Evolutionary conservation across 257 asterid species (phyloP).

Genomic region (Thymus mandschuricus): DNA sequence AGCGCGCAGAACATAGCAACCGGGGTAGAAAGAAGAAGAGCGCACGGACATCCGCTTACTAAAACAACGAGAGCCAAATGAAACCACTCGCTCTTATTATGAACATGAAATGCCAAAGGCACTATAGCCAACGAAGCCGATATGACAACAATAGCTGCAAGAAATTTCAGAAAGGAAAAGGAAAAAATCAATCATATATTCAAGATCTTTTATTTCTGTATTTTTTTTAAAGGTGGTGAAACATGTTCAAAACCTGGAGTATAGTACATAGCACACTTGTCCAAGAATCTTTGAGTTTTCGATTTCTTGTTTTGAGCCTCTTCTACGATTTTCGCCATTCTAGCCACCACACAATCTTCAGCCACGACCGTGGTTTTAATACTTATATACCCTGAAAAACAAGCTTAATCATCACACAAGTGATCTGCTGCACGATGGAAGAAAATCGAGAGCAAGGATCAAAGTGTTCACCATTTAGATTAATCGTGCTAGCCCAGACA

Average conservation of each 20-base stretch:
- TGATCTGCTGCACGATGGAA: background rate
- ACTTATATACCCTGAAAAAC: slow-evolving; percentile 60
- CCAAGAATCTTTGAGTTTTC: slow-evolving; percentile 65
- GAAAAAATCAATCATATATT: background rate
- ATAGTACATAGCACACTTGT: slow-evolving; percentile 83
- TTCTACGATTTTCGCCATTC: slow-evolving; percentile 87
- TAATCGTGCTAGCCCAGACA: slow-evolving; percentile 90
- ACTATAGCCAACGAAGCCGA: slow-evolving; percentile 59
- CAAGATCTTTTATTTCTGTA: background rate
- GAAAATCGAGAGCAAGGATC: background rate
- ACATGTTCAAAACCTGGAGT: slow-evolving; percentile 66
- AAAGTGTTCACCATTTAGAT: slow-evolving; percentile 61
- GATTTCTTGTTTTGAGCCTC: slow-evolving; percentile 89
- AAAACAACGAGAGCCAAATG: slow-evolving; percentile 78
- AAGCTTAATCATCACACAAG: background rate
- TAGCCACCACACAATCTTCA: slow-evolving; percentile 79
- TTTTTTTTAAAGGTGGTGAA: no score
- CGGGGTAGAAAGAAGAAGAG: slow-evolving; percentile 86
- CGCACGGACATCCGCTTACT: slow-evolving; percentile 93
- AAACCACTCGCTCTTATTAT: slow-evolving; percentile 59
- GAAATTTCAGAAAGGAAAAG: background rate
- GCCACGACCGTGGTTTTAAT: slow-evolving; percentile 65
- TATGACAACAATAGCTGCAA: slow-evolving; percentile 63
- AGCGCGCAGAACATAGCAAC: slow-evolving; percentile 90
- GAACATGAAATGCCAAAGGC: slow-evolving; percentile 56